A percentile compares a stretch with the other conserved stretches of the same genome.
phyloP scores from a whole-genome alignment of 306 rosid genomes.

The Trifolium repens region DNA sequence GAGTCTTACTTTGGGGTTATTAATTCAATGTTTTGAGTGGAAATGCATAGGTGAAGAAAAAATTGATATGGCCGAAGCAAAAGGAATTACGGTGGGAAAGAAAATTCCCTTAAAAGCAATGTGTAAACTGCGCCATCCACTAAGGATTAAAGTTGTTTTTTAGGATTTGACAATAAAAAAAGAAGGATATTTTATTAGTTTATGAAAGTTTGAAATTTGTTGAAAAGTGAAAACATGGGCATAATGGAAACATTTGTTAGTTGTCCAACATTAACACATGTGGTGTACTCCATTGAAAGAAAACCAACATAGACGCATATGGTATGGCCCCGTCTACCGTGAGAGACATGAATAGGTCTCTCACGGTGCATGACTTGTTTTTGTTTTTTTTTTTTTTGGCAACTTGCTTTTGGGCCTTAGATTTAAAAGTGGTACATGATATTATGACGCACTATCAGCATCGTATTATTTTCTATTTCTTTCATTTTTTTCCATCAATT shows the following conservation, averaged over 20 bases:
- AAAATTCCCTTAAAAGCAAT: constrained; percentile 43
- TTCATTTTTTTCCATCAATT: too few relatives aligned
- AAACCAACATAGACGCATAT: too few relatives aligned
- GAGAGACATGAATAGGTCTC: too few relatives aligned
- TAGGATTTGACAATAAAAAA: too few relatives aligned
- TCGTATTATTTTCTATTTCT: too few relatives aligned
- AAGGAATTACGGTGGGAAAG: constrained; percentile 45
- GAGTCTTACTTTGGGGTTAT: constrained; percentile 41
- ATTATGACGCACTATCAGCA: too few relatives aligned
- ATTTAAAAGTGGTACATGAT: too few relatives aligned
- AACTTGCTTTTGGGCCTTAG: too few relatives aligned
- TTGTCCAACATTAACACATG: background rate
- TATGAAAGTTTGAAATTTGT: background rate
- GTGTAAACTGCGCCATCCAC: constrained; percentile 46
- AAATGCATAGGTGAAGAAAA: constrained; percentile 26
- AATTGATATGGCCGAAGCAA: constrained; percentile 51
- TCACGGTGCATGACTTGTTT: too few relatives aligned
- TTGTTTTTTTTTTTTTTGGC: too few relatives aligned
- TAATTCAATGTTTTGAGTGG: constrained; percentile 69
- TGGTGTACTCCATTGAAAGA: background rate
- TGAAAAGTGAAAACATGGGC: background rate
- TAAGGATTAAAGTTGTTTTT: background rate
- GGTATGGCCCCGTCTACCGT: too few relatives aligned
- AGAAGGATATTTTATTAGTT: too few relatives aligned
- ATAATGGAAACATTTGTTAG: background rate